Evolutionary conservation across 1,284 basidiomycete species (phyloP).

Genomic region (Ceratobasidium sp.): DNA sequence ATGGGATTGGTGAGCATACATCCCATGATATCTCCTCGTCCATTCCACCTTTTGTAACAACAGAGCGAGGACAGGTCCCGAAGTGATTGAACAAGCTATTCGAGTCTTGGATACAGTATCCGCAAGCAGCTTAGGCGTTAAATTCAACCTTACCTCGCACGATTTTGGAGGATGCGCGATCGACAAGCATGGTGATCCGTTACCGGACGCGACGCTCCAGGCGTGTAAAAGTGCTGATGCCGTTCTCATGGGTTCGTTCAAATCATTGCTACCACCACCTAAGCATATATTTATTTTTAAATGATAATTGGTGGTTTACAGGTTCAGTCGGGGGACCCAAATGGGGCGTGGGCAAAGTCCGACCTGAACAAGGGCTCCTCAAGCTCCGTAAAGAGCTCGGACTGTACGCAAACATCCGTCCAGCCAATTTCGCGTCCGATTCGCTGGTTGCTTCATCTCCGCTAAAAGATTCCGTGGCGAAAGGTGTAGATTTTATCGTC

Average conservation of each 20-base stretch:
- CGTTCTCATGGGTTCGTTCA: constrained; percentile 84
- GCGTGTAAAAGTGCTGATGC: constrained; percentile 93
- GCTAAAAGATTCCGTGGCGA: constrained; percentile 88
- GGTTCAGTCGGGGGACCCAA: constrained; percentile 98
- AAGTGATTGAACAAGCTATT: constrained; percentile 91
- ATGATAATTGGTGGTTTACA: constrained; percentile 60
- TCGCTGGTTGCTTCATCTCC: constrained; percentile 92
- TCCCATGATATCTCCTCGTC: not conserved
- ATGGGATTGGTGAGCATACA: constrained; percentile 87
- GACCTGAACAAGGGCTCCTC: constrained; percentile 96
- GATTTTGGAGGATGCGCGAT: constrained; percentile 96
- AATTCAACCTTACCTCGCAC: constrained; percentile 75
- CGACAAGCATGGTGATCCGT: constrained; percentile 85
- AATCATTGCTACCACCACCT: too few species aligned
- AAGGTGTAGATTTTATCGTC: constrained; percentile 93
- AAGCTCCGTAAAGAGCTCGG: constrained; percentile 95
- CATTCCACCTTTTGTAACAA: not conserved
- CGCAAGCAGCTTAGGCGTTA: constrained; percentile 70
- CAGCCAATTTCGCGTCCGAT: constrained; percentile 94
- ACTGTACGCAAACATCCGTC: constrained; percentile 99
- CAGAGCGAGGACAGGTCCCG: constrained; percentile 77
- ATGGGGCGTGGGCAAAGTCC: constrained; percentile 94
- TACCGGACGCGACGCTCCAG: constrained; percentile 88
- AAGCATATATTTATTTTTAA: too few species aligned
- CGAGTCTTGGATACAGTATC: constrained; percentile 87